phyloP scores from a whole-genome alignment of 345 rosid genomes.

The Melaleuca quinquenervia region DNA sequence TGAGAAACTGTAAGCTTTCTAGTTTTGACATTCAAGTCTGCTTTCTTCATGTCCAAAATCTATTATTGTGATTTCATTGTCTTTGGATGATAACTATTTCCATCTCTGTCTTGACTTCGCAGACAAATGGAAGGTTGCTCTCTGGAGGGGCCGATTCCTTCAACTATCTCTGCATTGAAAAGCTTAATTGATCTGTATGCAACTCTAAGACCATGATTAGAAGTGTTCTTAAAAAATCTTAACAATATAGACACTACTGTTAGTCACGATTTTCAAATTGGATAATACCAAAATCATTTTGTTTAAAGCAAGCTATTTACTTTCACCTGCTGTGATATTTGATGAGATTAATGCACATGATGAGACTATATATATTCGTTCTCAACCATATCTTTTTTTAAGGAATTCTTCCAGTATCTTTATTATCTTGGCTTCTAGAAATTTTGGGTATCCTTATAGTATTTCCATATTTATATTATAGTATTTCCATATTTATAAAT shows the following conservation, averaged over 20 bases:
- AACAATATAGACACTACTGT: background rate
- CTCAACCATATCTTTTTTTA: background rate
- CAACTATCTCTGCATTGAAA: conserved; percentile 48
- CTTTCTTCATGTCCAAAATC: background rate
- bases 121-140: conserved; percentile 74
- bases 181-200: conserved; percentile 68
- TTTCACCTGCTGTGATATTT: background rate
- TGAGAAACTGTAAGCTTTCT: conserved; percentile 50
- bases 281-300: background rate
- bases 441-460: background rate
- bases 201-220: background rate
- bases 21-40: background rate
- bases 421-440: background rate
- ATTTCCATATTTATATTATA: background rate
- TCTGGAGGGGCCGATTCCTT: conserved; percentile 76
- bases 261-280: background rate
- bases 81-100: background rate
- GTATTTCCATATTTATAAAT: background rate
- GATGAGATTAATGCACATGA: background rate
- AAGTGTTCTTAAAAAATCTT: background rate
- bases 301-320: background rate
- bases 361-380: background rate
- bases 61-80: background rate
- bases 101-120: conserved; percentile 5
- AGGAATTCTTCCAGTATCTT: background rate